These are phyloP conservation scores for Herpetomonas tarakana DNA, from an alignment of 208 protist genomes.

Conservation along the genomic window DNA sequence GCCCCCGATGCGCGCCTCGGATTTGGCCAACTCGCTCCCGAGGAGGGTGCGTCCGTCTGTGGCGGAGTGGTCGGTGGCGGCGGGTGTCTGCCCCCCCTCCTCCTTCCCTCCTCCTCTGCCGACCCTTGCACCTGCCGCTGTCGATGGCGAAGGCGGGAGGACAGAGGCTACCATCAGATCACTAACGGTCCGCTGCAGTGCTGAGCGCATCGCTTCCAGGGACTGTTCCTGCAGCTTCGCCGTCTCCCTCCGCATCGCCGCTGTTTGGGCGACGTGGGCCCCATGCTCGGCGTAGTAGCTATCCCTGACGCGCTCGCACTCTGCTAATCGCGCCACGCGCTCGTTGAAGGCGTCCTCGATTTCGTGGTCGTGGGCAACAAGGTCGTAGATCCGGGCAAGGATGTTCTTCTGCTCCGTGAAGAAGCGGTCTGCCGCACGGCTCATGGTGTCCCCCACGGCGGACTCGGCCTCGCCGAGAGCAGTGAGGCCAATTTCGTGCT, in stretches of 20 bases:
- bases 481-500: background rate
- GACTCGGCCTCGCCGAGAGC: conserved; percentile 4
- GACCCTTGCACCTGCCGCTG: background rate
- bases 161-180: conserved; percentile 13
- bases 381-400: conserved; percentile 18
- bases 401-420: conserved; percentile 13
- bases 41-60: conserved; percentile 21
- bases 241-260: conserved; percentile 26
- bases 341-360: conserved; percentile 41
- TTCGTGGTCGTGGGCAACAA: conserved; percentile 21
- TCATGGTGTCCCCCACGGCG: conserved; percentile 8
- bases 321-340: conserved; percentile 21
- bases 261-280: conserved; percentile 24
- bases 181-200: conserved; percentile 13
- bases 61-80: no score
- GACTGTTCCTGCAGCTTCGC: conserved; percentile 21
- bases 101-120: no score
- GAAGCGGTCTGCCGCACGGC: conserved; percentile 9
- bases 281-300: conserved; percentile 41
- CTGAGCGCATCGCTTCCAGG: conserved; percentile 28
- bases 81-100: no score
- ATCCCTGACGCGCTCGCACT: conserved; percentile 19
- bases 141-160: background rate
- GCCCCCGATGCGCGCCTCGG: conserved; percentile 22
- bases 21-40: conserved; percentile 29